phyloP scores from a whole-genome alignment of 139 green algal species.

The Chlorella ohadii region DNA sequence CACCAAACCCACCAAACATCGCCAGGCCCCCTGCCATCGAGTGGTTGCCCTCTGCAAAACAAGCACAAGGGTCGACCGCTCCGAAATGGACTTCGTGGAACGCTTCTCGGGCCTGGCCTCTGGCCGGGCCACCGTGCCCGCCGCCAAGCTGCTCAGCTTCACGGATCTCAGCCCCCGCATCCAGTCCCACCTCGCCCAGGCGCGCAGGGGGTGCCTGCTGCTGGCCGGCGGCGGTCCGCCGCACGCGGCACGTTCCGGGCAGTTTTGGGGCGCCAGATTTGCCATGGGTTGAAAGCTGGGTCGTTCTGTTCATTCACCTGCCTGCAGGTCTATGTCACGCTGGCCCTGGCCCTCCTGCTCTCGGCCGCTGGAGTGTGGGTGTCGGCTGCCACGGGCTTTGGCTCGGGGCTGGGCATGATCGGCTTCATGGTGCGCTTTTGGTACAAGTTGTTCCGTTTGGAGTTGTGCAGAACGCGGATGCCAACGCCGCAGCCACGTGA shows the following conservation, averaged over 20 bases:
- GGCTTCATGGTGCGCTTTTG: conserved; percentile 47
- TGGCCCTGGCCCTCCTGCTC: conserved; percentile 50
- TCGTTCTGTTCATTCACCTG: not conserved
- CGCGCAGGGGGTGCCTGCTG: not conserved
- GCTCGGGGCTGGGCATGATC: conserved; percentile 46
- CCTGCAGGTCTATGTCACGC: conserved; percentile 71
- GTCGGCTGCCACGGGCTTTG: conserved; percentile 10
- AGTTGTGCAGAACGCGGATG: no score
- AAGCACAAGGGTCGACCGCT: not conserved
- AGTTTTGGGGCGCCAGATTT: not conserved
- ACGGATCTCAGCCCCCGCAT: conserved; percentile 31
- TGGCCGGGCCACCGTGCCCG: not conserved
- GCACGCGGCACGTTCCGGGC: not conserved
- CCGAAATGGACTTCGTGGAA: conserved; percentile 35
- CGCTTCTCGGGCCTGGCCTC: not conserved
- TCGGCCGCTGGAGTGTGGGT: not conserved
- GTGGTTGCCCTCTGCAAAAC: no score
- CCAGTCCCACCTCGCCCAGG: conserved; percentile 62
- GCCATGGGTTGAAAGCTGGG: no score
- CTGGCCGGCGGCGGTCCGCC: not conserved
- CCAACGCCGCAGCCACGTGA: no score
- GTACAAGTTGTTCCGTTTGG: no score
- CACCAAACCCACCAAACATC: no score
- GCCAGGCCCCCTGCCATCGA: no score
- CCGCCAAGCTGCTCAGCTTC: conserved; percentile 20